Evolutionary conservation across 352 stramenopile species (phyloP), one percentile per base, ranked within the genome.

Genomic region (Globisporangium paddicum): DNA sequence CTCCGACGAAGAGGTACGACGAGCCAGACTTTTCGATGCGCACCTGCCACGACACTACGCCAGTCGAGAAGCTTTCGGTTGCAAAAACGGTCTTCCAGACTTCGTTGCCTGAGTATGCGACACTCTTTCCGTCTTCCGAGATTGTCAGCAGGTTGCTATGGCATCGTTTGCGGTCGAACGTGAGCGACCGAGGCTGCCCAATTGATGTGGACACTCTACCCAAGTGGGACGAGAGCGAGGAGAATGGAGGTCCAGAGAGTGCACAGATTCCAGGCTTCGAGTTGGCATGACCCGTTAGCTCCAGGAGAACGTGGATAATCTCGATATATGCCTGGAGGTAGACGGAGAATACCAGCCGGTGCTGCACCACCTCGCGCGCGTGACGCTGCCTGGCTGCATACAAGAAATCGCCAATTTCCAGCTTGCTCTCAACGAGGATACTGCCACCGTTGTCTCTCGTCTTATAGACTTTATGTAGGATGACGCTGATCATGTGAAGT

Each of bases 1-100:
- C 89, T 3, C 97, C 97, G 51, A 99, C 77, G 67, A 99, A 99
- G 0, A 99, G 66, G 69, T 99, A 98, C 11, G 90, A 87, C 5
- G 92, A 97, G 26, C 89, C 87, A n/a, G 93, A 98, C 61, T 98
- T 96, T 18, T 99, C 96, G 9, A 99, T 79, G 0, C 73, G 78
- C 41, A 98, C 62, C 19, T 86, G 46, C 93, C 93, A 98, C 11
- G 69, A 76, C 50, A 96, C 87, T 5, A 79, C 55, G 1, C 93
- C 93, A 0, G 69, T 85, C 0, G 82, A 71, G 38, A 97, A 96
- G 4, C 82, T 62, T 18, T 76, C 58, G 0, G 63, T 81, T 0
- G 85, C 81, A 1, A 96, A 73, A 2, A 98, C 70, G 16, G 89
- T 95, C 65, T 87, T 95, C 93, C 93, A 98, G 23, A 82, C 68